phyloP scores from a whole-genome alignment of 345 rosid species.

The Microthlaspi erraticum region DNA sequence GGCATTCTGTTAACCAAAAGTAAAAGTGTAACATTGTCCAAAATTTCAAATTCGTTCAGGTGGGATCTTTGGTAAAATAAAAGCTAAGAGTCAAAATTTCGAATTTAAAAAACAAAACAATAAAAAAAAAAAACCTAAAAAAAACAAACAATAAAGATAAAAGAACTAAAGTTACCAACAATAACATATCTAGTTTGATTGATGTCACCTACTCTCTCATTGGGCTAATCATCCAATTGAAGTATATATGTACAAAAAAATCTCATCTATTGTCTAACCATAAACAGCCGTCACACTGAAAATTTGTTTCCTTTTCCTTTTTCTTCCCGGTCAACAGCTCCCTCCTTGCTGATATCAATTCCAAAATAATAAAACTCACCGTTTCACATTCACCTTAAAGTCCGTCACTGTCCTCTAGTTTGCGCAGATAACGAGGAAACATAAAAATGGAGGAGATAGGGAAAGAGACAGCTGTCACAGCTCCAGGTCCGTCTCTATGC shows the following conservation, averaged over 20 bases:
- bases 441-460: constrained; percentile 43
- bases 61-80: constrained; percentile 19
- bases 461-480: constrained; percentile 27
- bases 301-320: background rate
- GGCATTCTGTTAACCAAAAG: background rate
- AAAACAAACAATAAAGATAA: too few relatives aligned
- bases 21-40: background rate
- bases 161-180: too few relatives aligned
- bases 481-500: constrained; percentile 43
- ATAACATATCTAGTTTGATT: background rate
- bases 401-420: constrained; percentile 6
- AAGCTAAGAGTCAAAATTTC: too few relatives aligned
- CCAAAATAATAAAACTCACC: constrained; percentile 7
- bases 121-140: too few relatives aligned
- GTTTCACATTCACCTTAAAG: background rate
- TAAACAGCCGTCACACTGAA: constrained; percentile 12
- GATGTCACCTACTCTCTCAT: background rate
- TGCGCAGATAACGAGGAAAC: constrained; percentile 12
- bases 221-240: too few relatives aligned
- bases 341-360: background rate
- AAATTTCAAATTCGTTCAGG: constrained; percentile 24
- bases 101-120: too few relatives aligned
- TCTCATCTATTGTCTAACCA: background rate
- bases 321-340: too few relatives aligned
- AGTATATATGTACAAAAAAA: too few relatives aligned